A percentile compares a stretch with the other conserved stretches of the same genome.
Evolutionary conservation across 2,329 filamentous ascomycete genomes (phyloP).

Genomic region (Sporothrix variecibatus): DNA sequence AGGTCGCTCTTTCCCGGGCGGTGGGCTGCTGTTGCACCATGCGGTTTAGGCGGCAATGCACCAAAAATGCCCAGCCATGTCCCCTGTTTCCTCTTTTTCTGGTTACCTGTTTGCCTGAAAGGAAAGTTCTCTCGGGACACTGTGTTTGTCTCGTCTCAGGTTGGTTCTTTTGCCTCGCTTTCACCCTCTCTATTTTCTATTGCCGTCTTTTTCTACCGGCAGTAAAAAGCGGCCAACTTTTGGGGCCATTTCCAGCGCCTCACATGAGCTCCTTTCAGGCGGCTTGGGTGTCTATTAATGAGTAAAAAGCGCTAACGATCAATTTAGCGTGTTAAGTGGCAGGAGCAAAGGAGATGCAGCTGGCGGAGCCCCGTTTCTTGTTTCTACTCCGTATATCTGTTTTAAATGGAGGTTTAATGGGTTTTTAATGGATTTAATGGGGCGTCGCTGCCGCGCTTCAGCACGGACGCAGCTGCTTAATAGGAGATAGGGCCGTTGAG

Average conservation of each 20-base stretch:
- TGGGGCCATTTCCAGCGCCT: neutral
- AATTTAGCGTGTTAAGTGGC: neutral
- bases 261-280: neutral
- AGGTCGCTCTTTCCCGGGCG: neutral
- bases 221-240: neutral
- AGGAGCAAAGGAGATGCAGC: neutral
- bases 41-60: constrained; percentile 6
- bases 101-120: neutral
- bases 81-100: neutral
- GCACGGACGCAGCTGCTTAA: neutral
- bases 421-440: constrained; percentile 1
- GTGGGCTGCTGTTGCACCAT: neutral
- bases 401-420: neutral
- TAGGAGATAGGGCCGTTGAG: neutral
- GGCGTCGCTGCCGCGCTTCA: neutral
- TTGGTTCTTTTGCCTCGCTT: neutral
- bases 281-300: neutral
- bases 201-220: neutral
- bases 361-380: neutral
- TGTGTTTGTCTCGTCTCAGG: neutral
- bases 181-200: too few species aligned
- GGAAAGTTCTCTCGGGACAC: neutral
- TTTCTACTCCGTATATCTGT: constrained; percentile 6
- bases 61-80: neutral
- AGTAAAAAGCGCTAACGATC: neutral